Conservation (phyloP, 768 basidiomycete genomes). For the Mrakia gelida region DNA sequence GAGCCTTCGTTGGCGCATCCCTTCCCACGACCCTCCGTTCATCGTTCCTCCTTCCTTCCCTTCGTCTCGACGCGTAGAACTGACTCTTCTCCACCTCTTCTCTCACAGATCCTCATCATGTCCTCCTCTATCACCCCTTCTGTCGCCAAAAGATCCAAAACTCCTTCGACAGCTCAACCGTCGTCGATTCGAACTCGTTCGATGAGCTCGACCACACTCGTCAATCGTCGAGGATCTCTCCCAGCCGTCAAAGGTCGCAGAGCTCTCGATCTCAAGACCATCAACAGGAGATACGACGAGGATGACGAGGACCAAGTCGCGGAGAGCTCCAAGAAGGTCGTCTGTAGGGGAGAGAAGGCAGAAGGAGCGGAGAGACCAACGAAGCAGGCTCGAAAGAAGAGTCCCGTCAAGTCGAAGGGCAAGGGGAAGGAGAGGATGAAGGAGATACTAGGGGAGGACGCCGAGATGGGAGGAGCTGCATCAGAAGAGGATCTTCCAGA, state of each 20-base stretch:
- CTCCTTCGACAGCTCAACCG: constrained; percentile 5
- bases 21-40: not conserved
- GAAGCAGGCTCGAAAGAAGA: constrained; percentile 1
- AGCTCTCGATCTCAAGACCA: constrained; percentile 16
- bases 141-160: not conserved
- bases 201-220: not conserved
- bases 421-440: constrained; percentile 8
- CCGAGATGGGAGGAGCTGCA: not conserved
- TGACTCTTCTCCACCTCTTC: not conserved
- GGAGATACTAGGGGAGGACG: not conserved
- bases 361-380: not conserved
- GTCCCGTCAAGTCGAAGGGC: constrained; percentile 1
- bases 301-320: not conserved
- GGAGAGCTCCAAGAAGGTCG: not conserved
- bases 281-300: constrained; percentile 19
- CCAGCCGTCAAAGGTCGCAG: constrained; percentile 9
- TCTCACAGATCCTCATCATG: not conserved
- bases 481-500: constrained; percentile 4
- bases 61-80: not conserved
- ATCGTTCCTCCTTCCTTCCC: not conserved
- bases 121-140: not conserved
- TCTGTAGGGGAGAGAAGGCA: not conserved
- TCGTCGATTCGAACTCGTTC: constrained; percentile 2
- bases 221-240: constrained; percentile 8
- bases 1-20: too few relatives aligned